Evolutionary conservation across 129 eudicot genomes (phyloP), one percentile per base, ranked within the genome.

Genomic region (Pulicaria dysenterica): DNA sequence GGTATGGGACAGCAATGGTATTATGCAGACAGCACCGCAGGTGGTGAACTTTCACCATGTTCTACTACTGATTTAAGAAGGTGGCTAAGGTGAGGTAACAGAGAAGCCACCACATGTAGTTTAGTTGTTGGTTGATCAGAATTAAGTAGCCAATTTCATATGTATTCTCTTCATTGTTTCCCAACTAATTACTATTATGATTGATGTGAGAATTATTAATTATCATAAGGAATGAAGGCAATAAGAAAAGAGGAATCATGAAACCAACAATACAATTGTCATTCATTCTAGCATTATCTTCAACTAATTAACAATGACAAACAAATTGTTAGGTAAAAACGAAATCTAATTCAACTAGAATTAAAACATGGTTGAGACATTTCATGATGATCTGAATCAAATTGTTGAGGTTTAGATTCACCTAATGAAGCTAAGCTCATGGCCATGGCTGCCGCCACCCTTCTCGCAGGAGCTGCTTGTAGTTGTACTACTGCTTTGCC

Each of bases 11-110:
- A 79, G 8, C 87, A 80, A 16, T 81, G 88, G 57, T 83, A 76
- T 57, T 81, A 83, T 42, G 82, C 88, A 8, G 98, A 94, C n/a
- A 85, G 90, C 58, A 58, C 77, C n/a, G 40, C 64, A 6, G 91
- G 88, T 38, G 95, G 95, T 74, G 96, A 90, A 39, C 67, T 85
- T 44, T 90, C 98, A 47, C 96, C 96, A 0, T 88, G 89, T 79
- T 94, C 96, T 1, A 94, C 98, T 42, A 90, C 95, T 41, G 95
- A 90, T 65, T 76, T 90, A 49, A 74, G 92, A 62, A 80, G 85
- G 80, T 90, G 96, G 92, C 70, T 94, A 51, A 82, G 93, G 74
- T 90, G 87, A 89, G 62, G 4, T 58, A 57, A 75, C 39, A 51
- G 47, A 34, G 53, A 56, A 58, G 44, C 36, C 36, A 11, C 37